Base-by-base conservation (phyloP, 2,329 filamentous ascomycete species). In the Tothia fuscella region DNA sequence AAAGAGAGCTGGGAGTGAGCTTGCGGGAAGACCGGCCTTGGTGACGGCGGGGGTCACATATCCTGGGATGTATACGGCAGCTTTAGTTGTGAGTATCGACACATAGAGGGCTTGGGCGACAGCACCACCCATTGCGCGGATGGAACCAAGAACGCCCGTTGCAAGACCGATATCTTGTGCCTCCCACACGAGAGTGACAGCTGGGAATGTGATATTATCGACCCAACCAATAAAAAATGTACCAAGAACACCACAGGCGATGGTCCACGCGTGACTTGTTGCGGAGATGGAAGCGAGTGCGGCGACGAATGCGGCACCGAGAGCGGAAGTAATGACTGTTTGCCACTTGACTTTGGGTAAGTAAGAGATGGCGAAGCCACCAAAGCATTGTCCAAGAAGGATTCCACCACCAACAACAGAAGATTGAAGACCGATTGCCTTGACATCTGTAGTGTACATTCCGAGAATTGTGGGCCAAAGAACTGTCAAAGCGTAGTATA, bases 151-250 rank as follows among this genome's bases (percentile, higher is more conserved):
- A 17, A 66, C 58, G 14, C 66, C 66, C 5, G 48, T 63, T 41
- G 51, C 65, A 13, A 68, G 57, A 13, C 66, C 65, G 33, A 68
- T 67, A 46, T 69, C 66, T 46, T 66, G 60, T 4, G 66, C 55
- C 43, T 65, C 65, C 51, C 60, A 66, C 31, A 70, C 58, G 7
- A 67, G 57, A 2, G 64, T 63, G 20, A 69, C 63, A 6, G 61
- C 62, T 1, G 64, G 60, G 38, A 66, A 56, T n/a, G 56, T 52
- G 38, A 64, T 53, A 49, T 61, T 64, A 45, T 64, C 61, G 41
- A 64, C 55, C 47, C 56, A 62, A 2, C 62, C 62, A 19, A 60
- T 57, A 32, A 52, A 54, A 21, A 52, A 47, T 37, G 53, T 54
- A 6, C 51, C 57, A 6, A 64, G 35, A 6, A 55, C 45, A 14